Evolutionary conservation across 192 early-diverging fungal species (phyloP).

Genomic region (Obelidium mucronatum): DNA sequence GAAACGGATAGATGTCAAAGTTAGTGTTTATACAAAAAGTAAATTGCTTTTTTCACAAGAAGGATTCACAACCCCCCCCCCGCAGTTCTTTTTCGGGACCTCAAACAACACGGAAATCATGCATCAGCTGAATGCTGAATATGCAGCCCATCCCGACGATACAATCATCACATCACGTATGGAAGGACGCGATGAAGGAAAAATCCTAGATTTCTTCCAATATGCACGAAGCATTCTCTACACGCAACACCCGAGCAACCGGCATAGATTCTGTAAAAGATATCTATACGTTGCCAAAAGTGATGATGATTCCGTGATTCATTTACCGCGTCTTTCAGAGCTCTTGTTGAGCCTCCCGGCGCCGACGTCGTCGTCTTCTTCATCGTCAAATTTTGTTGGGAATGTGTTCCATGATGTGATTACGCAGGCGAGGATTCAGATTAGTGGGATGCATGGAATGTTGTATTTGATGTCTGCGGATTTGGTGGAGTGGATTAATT

Average conservation of each 20-base stretch:
- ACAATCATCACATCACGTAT: background rate
- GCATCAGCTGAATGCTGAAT: background rate
- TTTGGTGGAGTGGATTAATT: slow-evolving; percentile 1
- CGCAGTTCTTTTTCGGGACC: slow-evolving; percentile 8
- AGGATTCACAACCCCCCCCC: no score
- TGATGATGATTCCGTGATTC: slow-evolving; percentile 23
- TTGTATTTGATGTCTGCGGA: slow-evolving; percentile 1
- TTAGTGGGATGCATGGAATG: slow-evolving; percentile 15
- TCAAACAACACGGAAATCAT: background rate
- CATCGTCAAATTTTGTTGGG: slow-evolving; percentile 17
- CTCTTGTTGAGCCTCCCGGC: background rate
- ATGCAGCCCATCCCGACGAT: background rate
- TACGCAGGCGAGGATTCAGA: background rate
- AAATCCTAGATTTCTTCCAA: slow-evolving; percentile 22
- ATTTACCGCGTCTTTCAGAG: background rate
- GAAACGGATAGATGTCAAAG: background rate
- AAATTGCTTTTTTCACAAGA: background rate
- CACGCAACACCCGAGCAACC: background rate
- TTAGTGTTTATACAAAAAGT: no score
- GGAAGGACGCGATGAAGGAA: slow-evolving; percentile 13
- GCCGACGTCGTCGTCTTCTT: no score
- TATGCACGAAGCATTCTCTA: background rate
- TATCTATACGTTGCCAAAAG: slow-evolving; percentile 14
- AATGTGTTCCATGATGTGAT: background rate
- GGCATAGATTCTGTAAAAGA: background rate